A percentile compares a stretch with the other conserved stretches of the same genome.
Evolutionary conservation across 2,329 filamentous ascomycete species (phyloP).

Genomic region (Verticillium nonalfalfae): DNA sequence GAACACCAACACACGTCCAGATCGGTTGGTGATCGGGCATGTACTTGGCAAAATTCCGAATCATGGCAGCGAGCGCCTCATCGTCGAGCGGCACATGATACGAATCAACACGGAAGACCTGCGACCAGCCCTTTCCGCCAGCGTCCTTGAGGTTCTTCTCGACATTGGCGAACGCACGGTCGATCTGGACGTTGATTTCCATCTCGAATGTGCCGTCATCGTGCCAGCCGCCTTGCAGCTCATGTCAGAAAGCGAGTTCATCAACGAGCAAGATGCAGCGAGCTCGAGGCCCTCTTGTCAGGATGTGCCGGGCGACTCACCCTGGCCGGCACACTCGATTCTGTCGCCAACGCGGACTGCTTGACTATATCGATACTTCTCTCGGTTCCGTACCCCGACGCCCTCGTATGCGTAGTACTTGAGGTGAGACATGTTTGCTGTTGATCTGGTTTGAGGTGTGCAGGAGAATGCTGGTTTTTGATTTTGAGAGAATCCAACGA

Average conservation of each 20-base stretch:
- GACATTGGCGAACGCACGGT: conserved; percentile 50
- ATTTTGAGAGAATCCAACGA: no score
- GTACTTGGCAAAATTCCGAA: conserved; percentile 39
- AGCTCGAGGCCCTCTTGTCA: not conserved
- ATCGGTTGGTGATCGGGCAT: conserved; percentile 46
- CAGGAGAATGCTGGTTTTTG: no score
- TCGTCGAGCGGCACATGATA: conserved; percentile 36
- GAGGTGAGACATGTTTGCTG: conserved; percentile 19
- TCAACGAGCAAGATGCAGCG: not conserved
- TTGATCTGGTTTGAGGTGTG: not conserved
- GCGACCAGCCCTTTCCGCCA: conserved; percentile 49
- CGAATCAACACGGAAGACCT: conserved; percentile 42
- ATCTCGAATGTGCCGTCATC: conserved; percentile 16
- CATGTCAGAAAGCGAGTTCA: not conserved
- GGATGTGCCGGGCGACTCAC: conserved; percentile 15
- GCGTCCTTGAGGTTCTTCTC: conserved; percentile 42
- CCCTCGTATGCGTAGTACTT: conserved; percentile 25
- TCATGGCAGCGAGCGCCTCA: conserved; percentile 32
- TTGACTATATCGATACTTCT: conserved; percentile 34
- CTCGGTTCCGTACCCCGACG: conserved; percentile 19
- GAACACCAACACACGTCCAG: conserved; percentile 48
- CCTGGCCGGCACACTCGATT: conserved; percentile 41
- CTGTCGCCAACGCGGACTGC: conserved; percentile 39
- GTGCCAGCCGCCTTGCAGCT: conserved; percentile 22
- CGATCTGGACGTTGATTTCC: conserved; percentile 38